Percentiles rank a stretch among this genome's conserved stretches.
Conservation (phyloP, 129 eudicot genomes). For the Pittosporum tobira region DNA sequence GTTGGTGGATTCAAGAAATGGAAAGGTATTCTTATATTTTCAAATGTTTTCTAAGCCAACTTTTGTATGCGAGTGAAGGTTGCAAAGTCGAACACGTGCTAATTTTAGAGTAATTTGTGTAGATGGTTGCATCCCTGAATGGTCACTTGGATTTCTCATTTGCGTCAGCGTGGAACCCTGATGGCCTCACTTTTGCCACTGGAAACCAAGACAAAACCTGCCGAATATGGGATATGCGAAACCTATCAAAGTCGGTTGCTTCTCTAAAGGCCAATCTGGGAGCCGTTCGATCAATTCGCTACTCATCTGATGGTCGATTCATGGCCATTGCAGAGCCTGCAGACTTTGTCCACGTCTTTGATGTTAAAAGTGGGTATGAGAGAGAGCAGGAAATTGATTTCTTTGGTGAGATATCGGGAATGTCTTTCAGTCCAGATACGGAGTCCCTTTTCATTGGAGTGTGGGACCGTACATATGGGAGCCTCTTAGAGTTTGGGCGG, state of each 20-base stretch:
- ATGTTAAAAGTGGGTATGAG: constrained; percentile 65
- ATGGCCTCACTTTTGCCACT: constrained; percentile 59
- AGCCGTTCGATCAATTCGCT: constrained; percentile 78
- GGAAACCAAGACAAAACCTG: constrained; percentile 92
- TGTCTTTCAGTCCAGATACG: constrained; percentile 76
- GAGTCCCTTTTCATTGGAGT: constrained; percentile 77
- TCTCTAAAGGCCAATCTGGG: constrained; percentile 68
- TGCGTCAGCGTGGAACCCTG: constrained; percentile 93
- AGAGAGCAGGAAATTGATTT: constrained; percentile 83
- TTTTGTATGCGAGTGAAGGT: neutral
- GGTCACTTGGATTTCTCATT: constrained; percentile 81
- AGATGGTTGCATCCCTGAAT: constrained; percentile 43
- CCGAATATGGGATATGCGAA: constrained; percentile 68
- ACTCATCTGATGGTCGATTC: constrained; percentile 71
- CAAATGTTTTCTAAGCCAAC: neutral
- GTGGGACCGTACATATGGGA: constrained; percentile 87
- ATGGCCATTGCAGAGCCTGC: constrained; percentile 96
- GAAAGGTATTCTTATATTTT: constrained; percentile 42
- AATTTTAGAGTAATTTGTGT: constrained; percentile 5
- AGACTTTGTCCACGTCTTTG: constrained; percentile 84
- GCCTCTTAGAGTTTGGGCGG: constrained; percentile 74
- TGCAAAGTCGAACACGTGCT: neutral
- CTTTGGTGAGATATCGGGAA: constrained; percentile 89
- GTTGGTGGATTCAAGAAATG: constrained; percentile 59
- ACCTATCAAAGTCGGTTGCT: constrained; percentile 47